Conservation (phyloP, 2,329 filamentous ascomycete genomes). For the Fusarium beomiforme region DNA sequence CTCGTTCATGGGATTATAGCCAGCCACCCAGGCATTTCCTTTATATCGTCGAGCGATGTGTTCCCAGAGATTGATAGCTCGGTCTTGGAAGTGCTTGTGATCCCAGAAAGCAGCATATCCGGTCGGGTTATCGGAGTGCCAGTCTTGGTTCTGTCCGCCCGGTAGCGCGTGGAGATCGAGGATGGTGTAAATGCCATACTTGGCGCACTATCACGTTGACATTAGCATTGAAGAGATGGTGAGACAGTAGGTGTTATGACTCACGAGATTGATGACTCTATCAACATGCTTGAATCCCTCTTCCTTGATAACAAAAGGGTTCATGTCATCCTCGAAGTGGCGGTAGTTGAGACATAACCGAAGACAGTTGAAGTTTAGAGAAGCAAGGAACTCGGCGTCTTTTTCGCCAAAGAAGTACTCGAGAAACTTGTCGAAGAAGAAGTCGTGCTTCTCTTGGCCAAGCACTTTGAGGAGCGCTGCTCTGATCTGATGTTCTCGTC, state of each 20-base stretch:
- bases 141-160: constrained; percentile 59
- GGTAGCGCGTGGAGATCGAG: constrained; percentile 57
- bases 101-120: constrained; percentile 57
- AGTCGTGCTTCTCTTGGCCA: constrained; percentile 65
- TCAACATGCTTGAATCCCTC: constrained; percentile 62
- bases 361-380: constrained; percentile 65
- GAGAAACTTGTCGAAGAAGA: constrained; percentile 67
- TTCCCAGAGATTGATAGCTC: constrained; percentile 55
- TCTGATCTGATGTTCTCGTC: constrained; percentile 65
- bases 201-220: constrained; percentile 45
- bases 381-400: constrained; percentile 67
- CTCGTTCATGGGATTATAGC: constrained; percentile 51
- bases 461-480: constrained; percentile 62
- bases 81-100: constrained; percentile 57
- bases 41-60: constrained; percentile 53
- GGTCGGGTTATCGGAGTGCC: constrained; percentile 54
- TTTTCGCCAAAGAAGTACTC: constrained; percentile 67
- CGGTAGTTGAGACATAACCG: constrained; percentile 69
- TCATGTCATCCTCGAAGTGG: constrained; percentile 63
- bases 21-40: constrained; percentile 53
- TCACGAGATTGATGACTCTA: constrained; percentile 54
- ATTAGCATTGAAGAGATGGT: background rate
- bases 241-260: accelerated
- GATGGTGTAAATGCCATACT: constrained; percentile 55
- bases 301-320: constrained; percentile 58